Evolutionary conservation across 371 early-diverging fungal species (phyloP), one percentile per base, ranked within the genome.

Genomic region (Mucor ambiguus): DNA sequence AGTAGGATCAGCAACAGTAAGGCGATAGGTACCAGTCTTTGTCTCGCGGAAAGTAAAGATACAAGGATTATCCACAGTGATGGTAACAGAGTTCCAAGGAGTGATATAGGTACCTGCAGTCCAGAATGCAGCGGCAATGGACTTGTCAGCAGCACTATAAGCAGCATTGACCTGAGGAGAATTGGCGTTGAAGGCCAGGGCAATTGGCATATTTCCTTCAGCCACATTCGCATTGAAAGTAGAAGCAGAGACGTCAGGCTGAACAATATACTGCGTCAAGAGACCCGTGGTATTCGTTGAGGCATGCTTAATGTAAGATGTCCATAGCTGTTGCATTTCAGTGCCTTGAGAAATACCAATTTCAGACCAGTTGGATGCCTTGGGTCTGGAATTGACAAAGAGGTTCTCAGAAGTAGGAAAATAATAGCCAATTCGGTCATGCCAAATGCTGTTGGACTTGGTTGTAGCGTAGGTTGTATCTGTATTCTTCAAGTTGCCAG

Each of bases 91-190:
- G 14, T 58, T 63, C 67, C 72, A 70, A 30, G 74, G 71, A 0
- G 66, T 33, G n/a, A 24, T 33, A 26, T 66, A 71, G 1, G 52
- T 60, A 22, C 72, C 74, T 12, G 69, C 44, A 7, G 72, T 59
- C 74, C 77, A 77, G 32, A 77, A 77, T n/a, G 74, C 74, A 30
- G 66, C 28, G 14, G 65, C 66, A 43, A 71, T 67, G 0, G 63
- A 56, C 6, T 63, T 54, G 22, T 72, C 69, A 9, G 62, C 58
- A 11, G 63, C 28, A 41, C 77, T 67, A 16, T 58, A 61, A 9
- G 66, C 72, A 4, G 74, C 67, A 52, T 66, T 67, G 9, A 69
- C 63, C 24, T 71, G 72, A 22, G 74, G 74, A 33, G 49, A 54
- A 12, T 43, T 57, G 2, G 63, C 46, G 12, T 41, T 54, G 26